Base-by-base conservation (phyloP, 257 asterid genomes). In the Solanum commersonii region DNA sequence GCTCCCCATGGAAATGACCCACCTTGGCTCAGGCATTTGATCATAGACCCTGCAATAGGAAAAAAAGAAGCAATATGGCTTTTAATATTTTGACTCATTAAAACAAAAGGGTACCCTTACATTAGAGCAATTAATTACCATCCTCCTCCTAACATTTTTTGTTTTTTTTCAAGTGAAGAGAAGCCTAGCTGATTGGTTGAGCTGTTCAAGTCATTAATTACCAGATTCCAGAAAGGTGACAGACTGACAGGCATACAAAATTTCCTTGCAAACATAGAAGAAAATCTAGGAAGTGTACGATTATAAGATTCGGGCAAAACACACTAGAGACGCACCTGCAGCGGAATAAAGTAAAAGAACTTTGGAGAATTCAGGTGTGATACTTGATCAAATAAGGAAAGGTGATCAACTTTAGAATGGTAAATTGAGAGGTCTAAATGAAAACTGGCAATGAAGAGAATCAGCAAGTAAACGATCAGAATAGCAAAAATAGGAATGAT, bases 1-100 rank as follows among this genome's bases (percentile, higher is more conserved):
- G 95, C 98, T 97, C 87, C 99, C 99, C 99, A 97, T 97, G 4
- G 98, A 97, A 88, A 97, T 94, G 12, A 96, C 99, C 98, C 99
- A 96, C 94, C 99, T 94, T 71, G 99, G 99, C 93, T 97, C 99
- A 3, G 99, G 99, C 99, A 97, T 97, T 92, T 97, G 99, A 91
- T 96, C 98, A 33, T 97, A 97, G 86, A 96, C 99, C 85, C 98
- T 97, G 93, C 93, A 89, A 34, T 40, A 52, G 60, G 60, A 16
- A 15, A 49, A 60, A 60, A 4, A 9, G 10, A 84, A 89, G 42
- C 65, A 42, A 42, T 42, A 25, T 42, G 63, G n/a, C 8, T 78
- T n/a, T 78, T 25, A n/a, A 78, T 25, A 83, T 65, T 37, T 22
- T 13, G 33, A 87, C 31, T 9, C 44, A 4, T 20, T n/a, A 85